Base-by-base conservation (phyloP, 352 stramenopile species). In the Globisporangium nunn region DNA sequence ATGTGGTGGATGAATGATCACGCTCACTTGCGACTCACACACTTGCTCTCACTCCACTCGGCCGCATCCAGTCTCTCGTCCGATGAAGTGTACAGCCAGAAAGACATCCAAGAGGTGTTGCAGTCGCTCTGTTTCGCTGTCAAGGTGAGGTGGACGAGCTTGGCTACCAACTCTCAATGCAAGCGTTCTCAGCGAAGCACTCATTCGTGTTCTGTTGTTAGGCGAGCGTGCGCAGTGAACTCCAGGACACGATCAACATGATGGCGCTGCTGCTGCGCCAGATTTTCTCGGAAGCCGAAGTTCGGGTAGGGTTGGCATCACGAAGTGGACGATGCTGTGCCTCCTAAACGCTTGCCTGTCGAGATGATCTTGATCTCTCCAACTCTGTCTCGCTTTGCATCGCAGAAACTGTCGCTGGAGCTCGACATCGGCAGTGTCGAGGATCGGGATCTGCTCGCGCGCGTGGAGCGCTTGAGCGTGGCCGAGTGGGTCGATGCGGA, bases 211-310 rank as follows among this genome's bases (percentile, higher is more conserved):
- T 17, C 43, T 5, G 29, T 17, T 29, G 45, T 3, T 56, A 91
- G 81, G 73, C 74, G 3, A 93, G 83, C 43, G 76, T 88, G 28
- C 76, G 80, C 35, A 88, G 80, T 37, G 82, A 93, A 52, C 65
- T 90, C 41, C 78, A 91, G 53, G 82, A 93, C 65, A 87, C 77
- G 45, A 88, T 93, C 70, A 91, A 88, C 62, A 93, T 91, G 82
- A 93, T 88, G 73, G 82, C 80, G 62, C 56, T 93, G 50, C 59
- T 93, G n/a, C 67, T 93, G 56, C 78, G 78, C 45, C 80, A 91
- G 72, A 74, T 91, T 61, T 91, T 93, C 62, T 54, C 68, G 37
- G 78, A 88, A 59, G 81, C 79, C 5, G 79, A 92, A 54, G 71
- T 80, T 46, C 77, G 69, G 50, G 79, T 87, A 69, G 53, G 6